Evolutionary conservation across 2,329 filamentous ascomycete species (phyloP), one percentile per base, ranked within the genome.

Genomic region (Claviceps spartinae): DNA sequence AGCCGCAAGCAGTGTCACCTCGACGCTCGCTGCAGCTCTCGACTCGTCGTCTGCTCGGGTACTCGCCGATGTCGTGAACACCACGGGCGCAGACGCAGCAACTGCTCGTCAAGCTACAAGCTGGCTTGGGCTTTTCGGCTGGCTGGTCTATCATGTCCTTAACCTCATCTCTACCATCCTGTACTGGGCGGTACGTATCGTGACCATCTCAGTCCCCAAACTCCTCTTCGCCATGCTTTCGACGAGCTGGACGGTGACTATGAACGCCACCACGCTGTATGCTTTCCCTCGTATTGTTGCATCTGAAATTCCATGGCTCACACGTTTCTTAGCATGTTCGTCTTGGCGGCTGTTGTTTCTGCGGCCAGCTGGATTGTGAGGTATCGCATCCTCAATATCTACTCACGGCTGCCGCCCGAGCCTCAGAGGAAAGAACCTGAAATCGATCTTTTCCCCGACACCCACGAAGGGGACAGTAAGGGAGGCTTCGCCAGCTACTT

Each of bases 311-410:
- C 42, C 48, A 42, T 52, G 50, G 54, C 58, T 61, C 52, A 59
- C 52, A 24, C 44, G 24, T 49, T 51, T 37, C 56, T 16, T 55
- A 86, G 83, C 47, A 81, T 94, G 67, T 71, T 97, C 58, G 88
- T 97, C 52, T 63, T 88, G 54, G 75, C 84, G 40, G 82, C 80
- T 52, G 71, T 95, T 54, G 82, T 88, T 49, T 95, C 88, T n/a
- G 88, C 83, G 2, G 75, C 88, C 57, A 94, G 85, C 65, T 98
- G 93, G 88, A 83, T 97, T 55, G 85, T 98, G 53, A 79, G 94
- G 51, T 98, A 98, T 68, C 85, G 93, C 55, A 94, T 94, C 67
- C 77, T 98, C 64, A 97, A 95, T 67, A 95, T 96, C 83, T 98
- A 98, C 71, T 85, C 90, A 51, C 83, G 90, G 56, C 75, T 98